These are phyloP conservation scores for Rubia yunnanensis DNA, from an alignment of 257 asterid genomes.

Conservation along the genomic window DNA sequence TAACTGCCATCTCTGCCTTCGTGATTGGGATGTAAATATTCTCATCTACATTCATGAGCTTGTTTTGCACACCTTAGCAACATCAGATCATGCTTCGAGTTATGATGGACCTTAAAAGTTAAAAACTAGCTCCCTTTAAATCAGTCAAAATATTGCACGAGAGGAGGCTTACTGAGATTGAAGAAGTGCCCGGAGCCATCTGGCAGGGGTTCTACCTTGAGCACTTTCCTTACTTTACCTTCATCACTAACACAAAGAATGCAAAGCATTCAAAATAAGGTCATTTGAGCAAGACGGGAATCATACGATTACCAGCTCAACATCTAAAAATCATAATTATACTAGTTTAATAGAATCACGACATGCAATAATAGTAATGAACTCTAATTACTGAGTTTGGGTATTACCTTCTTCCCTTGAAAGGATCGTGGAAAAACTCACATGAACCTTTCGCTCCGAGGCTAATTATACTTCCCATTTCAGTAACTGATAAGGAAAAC, in stretches of 20 bases:
- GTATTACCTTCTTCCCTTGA: slow-evolving; percentile 70
- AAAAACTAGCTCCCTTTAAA: not conserved
- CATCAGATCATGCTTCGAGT: slow-evolving; percentile 18
- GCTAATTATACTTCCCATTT: slow-evolving; percentile 70
- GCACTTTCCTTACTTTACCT: slow-evolving; percentile 86
- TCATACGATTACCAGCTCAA: not conserved
- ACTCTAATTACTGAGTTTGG: slow-evolving; percentile 1
- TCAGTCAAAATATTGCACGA: not conserved
- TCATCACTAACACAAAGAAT: slow-evolving; percentile 63
- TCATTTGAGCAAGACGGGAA: not conserved
- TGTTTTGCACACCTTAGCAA: slow-evolving; percentile 86
- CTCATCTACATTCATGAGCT: slow-evolving; percentile 72
- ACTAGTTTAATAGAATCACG: not conserved
- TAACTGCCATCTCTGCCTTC: slow-evolving; percentile 82
- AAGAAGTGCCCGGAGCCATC: slow-evolving; percentile 99
- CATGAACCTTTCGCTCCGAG: slow-evolving; percentile 84
- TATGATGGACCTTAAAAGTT: not conserved
- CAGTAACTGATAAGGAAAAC: slow-evolving; percentile 74
- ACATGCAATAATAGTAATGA: not conserved
- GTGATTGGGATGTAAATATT: slow-evolving; percentile 80
- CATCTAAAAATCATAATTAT: not conserved
- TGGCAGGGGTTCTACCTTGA: slow-evolving; percentile 96
- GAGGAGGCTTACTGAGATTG: slow-evolving; percentile 64
- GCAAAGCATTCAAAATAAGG: slow-evolving; percentile 6
- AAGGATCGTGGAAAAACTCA: slow-evolving; percentile 93